Evolutionary conservation across 768 basidiomycete species (phyloP), one percentile per base, ranked within the genome.

Genomic region (Russula compacta): DNA sequence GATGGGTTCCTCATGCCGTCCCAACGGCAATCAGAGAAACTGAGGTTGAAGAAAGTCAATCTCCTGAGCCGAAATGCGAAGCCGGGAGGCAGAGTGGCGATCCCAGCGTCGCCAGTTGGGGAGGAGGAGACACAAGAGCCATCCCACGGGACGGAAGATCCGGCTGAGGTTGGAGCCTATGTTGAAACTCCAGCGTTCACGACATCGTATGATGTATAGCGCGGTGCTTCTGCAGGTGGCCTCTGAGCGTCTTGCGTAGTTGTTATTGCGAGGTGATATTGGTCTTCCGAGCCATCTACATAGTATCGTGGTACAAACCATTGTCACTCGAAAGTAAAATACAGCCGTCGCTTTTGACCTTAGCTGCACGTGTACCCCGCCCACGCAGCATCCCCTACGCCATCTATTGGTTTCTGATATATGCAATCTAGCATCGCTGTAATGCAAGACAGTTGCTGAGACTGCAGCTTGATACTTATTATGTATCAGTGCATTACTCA

Each of bases 1-100:
- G 71, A 71, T 29, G 76, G 75, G 11, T 79, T 78, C 66, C 64
- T 75, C 51, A 74, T 77, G 17, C 80, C 80, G 6, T 77, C 76
- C 39, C 69, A 67, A 43, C 71, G 76, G 61, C 74, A 76, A 36
- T 69, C 69, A 0, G 73, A 74, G 52, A 78, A 78, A 67, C 70
- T 81, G 68, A 72, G 70, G 17, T 21, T 59, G 44, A 53, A 21
- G 43, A 58, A 56, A 48, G 57, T 66, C 32, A 58, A 53, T n/a
- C 49, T 66, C 2, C 44, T 66, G 6, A 52, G 57, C n/a, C 56
- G 64, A 33, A 51, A 48, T n/a, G 60, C 58, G 33, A 55, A 61
- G 59, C 66, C 66, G 0, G 60, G 64, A 21, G 59, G 64, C 39
- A 51, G 66, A 38, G 63, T 61, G 11, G 58, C 32, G 14, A 6